A percentile compares a stretch with the other conserved stretches of the same genome.
These are phyloP conservation scores for Talaromyces sp. DNA, from an alignment of 2,329 filamentous ascomycete species.

Conservation along the genomic window DNA sequence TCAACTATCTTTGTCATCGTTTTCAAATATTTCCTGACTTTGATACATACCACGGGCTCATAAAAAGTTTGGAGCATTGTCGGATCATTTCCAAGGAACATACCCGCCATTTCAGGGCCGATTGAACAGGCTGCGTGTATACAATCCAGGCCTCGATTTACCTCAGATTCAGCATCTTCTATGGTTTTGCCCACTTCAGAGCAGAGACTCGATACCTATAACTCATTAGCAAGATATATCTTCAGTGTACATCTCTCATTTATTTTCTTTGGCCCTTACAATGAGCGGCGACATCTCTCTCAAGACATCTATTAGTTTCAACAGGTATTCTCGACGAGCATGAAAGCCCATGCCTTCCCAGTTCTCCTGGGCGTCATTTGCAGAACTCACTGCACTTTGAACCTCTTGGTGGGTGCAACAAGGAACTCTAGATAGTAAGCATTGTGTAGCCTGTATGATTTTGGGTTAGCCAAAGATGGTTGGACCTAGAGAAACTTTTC, in stretches of 20 bases:
- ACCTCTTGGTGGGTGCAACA: constrained; percentile 25
- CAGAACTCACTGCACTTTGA: constrained; percentile 24
- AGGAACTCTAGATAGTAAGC: constrained; percentile 25
- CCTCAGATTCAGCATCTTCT: constrained; percentile 28
- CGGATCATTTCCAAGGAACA: constrained; percentile 24
- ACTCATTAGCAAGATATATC: not conserved
- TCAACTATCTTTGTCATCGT: not conserved
- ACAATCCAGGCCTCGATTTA: constrained; percentile 30
- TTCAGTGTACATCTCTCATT: not conserved
- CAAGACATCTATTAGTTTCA: constrained; percentile 22
- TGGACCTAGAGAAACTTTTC: not conserved
- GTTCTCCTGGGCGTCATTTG: constrained; percentile 23
- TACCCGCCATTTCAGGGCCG: constrained; percentile 29
- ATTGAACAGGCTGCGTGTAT: constrained; percentile 31
- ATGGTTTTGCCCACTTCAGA: constrained; percentile 31
- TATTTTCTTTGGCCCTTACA: constrained; percentile 9
- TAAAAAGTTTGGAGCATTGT: constrained; percentile 26
- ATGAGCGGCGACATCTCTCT: constrained; percentile 17
- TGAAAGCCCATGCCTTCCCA: constrained; percentile 24
- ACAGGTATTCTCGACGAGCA: constrained; percentile 20
- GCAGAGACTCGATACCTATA: constrained; percentile 19
- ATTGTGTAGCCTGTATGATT: constrained; percentile 16
- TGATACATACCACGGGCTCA: constrained; percentile 21
- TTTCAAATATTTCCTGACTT: not conserved
- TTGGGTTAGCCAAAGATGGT: not conserved